Evolutionary conservation across 1,284 basidiomycete species (phyloP).

Genomic region (Pseudozyma tsukubaensis): DNA sequence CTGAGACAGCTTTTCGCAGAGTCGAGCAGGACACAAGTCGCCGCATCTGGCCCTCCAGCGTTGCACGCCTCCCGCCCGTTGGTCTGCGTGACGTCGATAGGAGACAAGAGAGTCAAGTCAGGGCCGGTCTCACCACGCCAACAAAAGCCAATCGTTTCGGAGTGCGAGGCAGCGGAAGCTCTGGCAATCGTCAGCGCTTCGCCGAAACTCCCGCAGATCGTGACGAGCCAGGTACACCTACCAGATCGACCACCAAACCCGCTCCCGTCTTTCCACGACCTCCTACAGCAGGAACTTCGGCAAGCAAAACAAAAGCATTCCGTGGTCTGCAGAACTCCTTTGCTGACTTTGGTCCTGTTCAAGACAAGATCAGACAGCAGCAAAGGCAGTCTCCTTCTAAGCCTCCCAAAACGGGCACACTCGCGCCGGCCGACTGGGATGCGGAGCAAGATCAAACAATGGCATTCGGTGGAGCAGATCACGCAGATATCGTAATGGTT

Average conservation of each 20-base stretch:
- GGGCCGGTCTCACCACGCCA: slow-evolving; percentile 45
- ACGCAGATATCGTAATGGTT: slow-evolving; percentile 14
- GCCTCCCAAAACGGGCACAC: neutral
- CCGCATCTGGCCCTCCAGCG: slow-evolving; percentile 55
- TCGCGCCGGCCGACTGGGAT: slow-evolving; percentile 37
- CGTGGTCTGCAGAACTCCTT: slow-evolving; percentile 44
- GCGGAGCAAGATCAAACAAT: slow-evolving; percentile 9
- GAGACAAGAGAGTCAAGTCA: slow-evolving; percentile 38
- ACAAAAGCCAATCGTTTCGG: slow-evolving; percentile 32
- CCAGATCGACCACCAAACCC: slow-evolving; percentile 26
- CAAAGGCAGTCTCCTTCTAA: slow-evolving; percentile 27
- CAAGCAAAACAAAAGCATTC: slow-evolving; percentile 32
- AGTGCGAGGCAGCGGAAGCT: slow-evolving; percentile 27
- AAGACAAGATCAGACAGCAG: slow-evolving; percentile 35
- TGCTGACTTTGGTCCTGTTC: slow-evolving; percentile 42
- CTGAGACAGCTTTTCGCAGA: slow-evolving; percentile 54
- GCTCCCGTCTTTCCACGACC: slow-evolving; percentile 25
- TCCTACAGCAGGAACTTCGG: slow-evolving; percentile 17
- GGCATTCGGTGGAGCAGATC: neutral
- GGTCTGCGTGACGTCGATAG: slow-evolving; percentile 29
- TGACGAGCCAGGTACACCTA: slow-evolving; percentile 36
- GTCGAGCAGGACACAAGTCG: slow-evolving; percentile 61
- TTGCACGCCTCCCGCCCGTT: slow-evolving; percentile 41
- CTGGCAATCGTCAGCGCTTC: slow-evolving; percentile 26
- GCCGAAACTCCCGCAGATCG: slow-evolving; percentile 12